Conservation (phyloP, 768 basidiomycete species). For the Rhodotorula toruloides region DNA sequence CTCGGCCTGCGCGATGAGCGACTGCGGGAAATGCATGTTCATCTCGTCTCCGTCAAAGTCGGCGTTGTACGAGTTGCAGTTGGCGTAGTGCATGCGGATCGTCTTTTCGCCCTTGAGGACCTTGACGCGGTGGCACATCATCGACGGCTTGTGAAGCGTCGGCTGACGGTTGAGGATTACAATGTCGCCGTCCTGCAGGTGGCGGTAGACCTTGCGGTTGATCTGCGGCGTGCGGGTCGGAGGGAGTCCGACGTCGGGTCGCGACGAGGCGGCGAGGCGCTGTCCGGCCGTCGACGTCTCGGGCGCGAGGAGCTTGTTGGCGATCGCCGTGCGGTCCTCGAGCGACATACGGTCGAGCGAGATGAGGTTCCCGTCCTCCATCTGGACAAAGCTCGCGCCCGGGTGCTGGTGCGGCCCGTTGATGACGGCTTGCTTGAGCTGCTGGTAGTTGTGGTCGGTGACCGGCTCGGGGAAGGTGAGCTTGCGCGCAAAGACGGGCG, state of each 20-base stretch:
- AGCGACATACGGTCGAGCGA: conserved; percentile 76
- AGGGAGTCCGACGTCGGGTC: conserved; percentile 47
- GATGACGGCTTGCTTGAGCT: conserved; percentile 82
- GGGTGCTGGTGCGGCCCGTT: conserved; percentile 83
- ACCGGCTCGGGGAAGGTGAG: conserved; percentile 97
- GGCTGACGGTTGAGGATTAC: conserved; percentile 96
- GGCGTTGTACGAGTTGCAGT: conserved; percentile 53
- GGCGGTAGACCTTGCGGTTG: conserved; percentile 97
- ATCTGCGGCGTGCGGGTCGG: conserved; percentile 64
- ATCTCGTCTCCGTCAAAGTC: conserved; percentile 60
- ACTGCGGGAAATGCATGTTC: conserved; percentile 99
- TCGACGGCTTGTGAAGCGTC: conserved; percentile 96
- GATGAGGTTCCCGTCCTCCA: conserved; percentile 84
- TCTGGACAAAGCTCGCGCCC: conserved; percentile 89
- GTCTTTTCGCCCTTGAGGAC: conserved; percentile 95
- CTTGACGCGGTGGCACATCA: conserved; percentile 96
- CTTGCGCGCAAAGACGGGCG: conserved; percentile 93
- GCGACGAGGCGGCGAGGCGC: conserved; percentile 22
- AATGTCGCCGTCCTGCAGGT: conserved; percentile 89
- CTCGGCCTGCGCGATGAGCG: conserved; percentile 89
- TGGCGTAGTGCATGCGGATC: conserved; percentile 99
- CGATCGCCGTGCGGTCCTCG: conserved; percentile 89
- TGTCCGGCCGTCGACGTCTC: conserved; percentile 50
- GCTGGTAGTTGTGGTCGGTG: conserved; percentile 80
- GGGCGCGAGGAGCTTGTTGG: conserved; percentile 89